Conservation (phyloP, 495 filamentous ascomycete genomes). For the Cairneyella variabilis region DNA sequence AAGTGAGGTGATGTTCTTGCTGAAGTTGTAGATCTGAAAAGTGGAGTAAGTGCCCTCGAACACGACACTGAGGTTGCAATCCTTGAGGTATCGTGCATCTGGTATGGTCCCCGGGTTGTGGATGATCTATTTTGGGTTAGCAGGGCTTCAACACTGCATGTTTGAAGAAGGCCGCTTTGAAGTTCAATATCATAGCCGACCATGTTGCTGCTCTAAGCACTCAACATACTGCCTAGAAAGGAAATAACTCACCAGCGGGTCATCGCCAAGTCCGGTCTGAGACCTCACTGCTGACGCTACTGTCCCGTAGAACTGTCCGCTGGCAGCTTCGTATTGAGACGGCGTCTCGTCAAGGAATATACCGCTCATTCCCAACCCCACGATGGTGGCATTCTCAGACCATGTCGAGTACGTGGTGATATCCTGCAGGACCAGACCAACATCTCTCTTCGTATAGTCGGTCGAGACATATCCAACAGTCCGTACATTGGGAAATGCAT, state of each 20-base stretch:
- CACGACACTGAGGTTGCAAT: constrained; percentile 39
- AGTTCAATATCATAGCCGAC: no score
- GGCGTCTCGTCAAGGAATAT: constrained; percentile 29
- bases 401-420: constrained; percentile 46
- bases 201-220: background rate
- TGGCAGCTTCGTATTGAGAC: background rate
- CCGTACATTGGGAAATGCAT: constrained; percentile 42
- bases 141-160: no score
- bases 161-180: no score
- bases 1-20: constrained; percentile 33
- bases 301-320: constrained; percentile 1
- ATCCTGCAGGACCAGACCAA: constrained; percentile 38
- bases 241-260: constrained; percentile 13
- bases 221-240: background rate
- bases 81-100: constrained; percentile 37
- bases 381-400: constrained; percentile 34
- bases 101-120: constrained; percentile 47
- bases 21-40: constrained; percentile 34
- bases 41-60: constrained; percentile 43
- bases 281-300: background rate
- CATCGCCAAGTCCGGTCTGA: constrained; percentile 5
- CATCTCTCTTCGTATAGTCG: constrained; percentile 42
- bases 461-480: constrained; percentile 54
- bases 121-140: constrained; percentile 34
- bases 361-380: constrained; percentile 28